Conservation (phyloP, 495 filamentous ascomycete genomes). For the Penicillium paxilli region DNA sequence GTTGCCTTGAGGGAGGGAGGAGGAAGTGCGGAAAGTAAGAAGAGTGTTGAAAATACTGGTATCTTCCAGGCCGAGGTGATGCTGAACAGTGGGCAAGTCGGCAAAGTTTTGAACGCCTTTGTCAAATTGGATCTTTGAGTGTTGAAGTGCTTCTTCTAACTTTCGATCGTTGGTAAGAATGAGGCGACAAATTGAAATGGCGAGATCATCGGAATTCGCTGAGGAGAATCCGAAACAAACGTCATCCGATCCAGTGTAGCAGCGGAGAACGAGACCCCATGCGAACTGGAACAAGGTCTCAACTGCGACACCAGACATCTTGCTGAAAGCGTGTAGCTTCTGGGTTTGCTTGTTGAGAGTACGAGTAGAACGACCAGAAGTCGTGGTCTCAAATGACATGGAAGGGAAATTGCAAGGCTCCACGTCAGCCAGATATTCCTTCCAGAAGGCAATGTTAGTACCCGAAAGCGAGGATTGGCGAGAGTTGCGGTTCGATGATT, state of each 20-base stretch:
- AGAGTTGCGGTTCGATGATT: slow-evolving; percentile 3
- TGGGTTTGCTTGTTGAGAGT: slow-evolving; percentile 24
- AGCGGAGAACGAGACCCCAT: slow-evolving; percentile 55
- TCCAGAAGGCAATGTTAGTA: slow-evolving; percentile 49
- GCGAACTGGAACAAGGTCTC: slow-evolving; percentile 43
- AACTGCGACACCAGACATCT: slow-evolving; percentile 25
- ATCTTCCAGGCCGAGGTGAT: slow-evolving; percentile 36
- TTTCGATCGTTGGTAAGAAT: slow-evolving; percentile 32
- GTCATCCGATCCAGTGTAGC: slow-evolving; percentile 52
- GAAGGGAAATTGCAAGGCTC: slow-evolving; percentile 56
- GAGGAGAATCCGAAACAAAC: slow-evolving; percentile 55
- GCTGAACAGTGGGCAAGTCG: slow-evolving; percentile 42
- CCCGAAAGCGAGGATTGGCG: slow-evolving; percentile 12
- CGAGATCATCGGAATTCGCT: slow-evolving; percentile 21
- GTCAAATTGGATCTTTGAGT: slow-evolving; percentile 35
- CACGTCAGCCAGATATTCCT: slow-evolving; percentile 45
- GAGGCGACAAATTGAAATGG: slow-evolving; percentile 35
- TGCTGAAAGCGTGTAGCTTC: slow-evolving; percentile 37
- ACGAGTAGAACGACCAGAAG: slow-evolving; percentile 9
- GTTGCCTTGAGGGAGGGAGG: slow-evolving; percentile 8
- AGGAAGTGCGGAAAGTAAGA: slow-evolving; percentile 35
- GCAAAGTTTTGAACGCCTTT: slow-evolving; percentile 34
- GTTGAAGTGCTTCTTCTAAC: slow-evolving; percentile 34
- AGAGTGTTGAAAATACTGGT: slow-evolving; percentile 53
- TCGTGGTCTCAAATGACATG: slow-evolving; percentile 19